Evolutionary conservation across 2,329 filamentous ascomycete species (phyloP), one percentile per base, ranked within the genome.

Genomic region (Didymella pomorum): DNA sequence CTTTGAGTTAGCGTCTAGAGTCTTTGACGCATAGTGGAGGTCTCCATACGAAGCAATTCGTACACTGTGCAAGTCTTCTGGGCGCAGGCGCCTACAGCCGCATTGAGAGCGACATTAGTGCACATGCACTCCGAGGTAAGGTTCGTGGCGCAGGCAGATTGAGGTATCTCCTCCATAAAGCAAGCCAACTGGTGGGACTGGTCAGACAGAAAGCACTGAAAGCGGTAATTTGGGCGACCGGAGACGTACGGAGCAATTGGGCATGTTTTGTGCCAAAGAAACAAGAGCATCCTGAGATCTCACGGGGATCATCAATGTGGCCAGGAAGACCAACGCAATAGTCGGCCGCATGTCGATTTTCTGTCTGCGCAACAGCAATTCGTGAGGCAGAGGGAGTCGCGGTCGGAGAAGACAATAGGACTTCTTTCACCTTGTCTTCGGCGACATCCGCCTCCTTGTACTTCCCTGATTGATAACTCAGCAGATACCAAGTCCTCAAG

Each of bases 91-190:
- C 71, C 68, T 4, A 80, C 66, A 21, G 68, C 60, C 0, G 57
- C 61, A 21, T 73, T 74, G 26, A 80, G 68, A 2, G 66, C 61
- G 1, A 54, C 52, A 58, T 80, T 71, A 1, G 65, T 73, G 60
- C 79, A 82, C 21, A 81, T 69, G 56, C 79, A 82, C 28, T 54
- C 53, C 18, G 69, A 67, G 43, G 72, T 69, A 52, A 81, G 69
- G 4, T 79, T 76, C 1, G 69, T 58, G 4, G 72, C 64, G 56
- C 79, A 81, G 10, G 60, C 61, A 1, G 79, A 80, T 58, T 70
- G 63, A 4, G 72, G 65, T 20, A 77, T 58, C 2, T 66, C 64
- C 23, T 58, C n/a, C 25, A 37, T 56, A 21, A 71, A 62, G 53
- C 68, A 71, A 25, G 45, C 26, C 33, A 70, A 33, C 68, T 71